Base-by-base conservation (phyloP, 306 rosid genomes). In the Malus fusca region DNA sequence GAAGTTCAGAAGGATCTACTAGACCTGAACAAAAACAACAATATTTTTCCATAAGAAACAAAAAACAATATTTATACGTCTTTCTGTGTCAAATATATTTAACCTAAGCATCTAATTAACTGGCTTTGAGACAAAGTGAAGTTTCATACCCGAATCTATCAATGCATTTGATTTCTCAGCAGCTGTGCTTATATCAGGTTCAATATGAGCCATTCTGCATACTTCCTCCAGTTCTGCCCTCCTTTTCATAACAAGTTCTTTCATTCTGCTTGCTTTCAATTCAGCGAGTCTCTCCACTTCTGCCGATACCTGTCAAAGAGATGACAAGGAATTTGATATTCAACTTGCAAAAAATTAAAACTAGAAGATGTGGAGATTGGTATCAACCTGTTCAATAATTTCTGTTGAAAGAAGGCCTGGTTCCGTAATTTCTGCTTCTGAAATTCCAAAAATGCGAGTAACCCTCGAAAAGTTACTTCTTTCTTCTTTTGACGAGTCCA, bases 261-360 rank as follows among this genome's bases (percentile, higher is more conserved):
- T 95, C 99, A 95, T 90, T 84, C 97, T 83, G 87, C 98, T 91
- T 56, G 98, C 97, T 84, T 95, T 95, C 66, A 95, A 83, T 68
- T 90, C 84, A 3, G 93, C 61, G 53, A 95, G 91, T 87, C 90
- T 95, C 84, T 85, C 96, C 73, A 92, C 97, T 87, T 95, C 98
- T 11, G 88, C 92, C 1, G 90, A 89, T 75, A 93, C 97, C 98
- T 95, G 84, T 65, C 76, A 80, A 71, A 72, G 67, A 61, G 70
- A 65, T 19, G 30, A 77, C 10, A 23, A 58, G 28, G 52, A 62
- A 69, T 72, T 48, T 73, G 82, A 23, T 73, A 68, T 22, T 70
- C 60, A 43, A 67, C 40, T 28, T 73, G 69, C 66, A 31, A 5
- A 71, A 43, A 66, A 43, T 26, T 31, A 53, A 43, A 55, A 75